Percentiles rank a stretch among this genome's conserved stretches.
phyloP scores from a whole-genome alignment of 2,329 filamentous ascomycete species.

The Akanthomyces muscarius region DNA sequence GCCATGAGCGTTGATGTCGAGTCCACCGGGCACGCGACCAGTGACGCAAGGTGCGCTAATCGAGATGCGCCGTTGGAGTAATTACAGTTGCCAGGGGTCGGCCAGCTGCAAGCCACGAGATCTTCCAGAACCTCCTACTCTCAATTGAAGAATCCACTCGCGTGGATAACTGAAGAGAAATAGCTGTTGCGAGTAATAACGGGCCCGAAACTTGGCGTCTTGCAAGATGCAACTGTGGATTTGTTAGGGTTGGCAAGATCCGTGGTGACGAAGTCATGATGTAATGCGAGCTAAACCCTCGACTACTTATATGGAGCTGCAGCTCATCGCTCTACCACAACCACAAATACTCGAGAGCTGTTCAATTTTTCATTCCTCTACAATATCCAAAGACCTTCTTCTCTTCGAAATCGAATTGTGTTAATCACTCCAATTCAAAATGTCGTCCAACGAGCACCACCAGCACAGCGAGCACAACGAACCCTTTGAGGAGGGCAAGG shows the following conservation, averaged over 20 bases:
- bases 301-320: constrained; percentile 11
- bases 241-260: not conserved
- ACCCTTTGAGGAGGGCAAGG: constrained; percentile 62
- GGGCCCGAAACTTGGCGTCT: not conserved
- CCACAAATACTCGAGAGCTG: no score
- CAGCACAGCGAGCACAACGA: not conserved
- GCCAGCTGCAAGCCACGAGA: not conserved
- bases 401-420: no score
- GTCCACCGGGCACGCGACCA: not conserved
- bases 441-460: constrained; percentile 1
- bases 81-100: not conserved
- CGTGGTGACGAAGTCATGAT: constrained; percentile 16
- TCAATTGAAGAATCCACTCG: not conserved
- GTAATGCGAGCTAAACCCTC: constrained; percentile 11
- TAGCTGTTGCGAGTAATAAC: not conserved
- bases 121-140: not conserved
- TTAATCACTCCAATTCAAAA: not conserved
- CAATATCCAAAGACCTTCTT: not conserved
- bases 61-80: not conserved
- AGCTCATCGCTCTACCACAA: not conserved
- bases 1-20: not conserved
- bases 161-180: not conserved
- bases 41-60: not conserved
- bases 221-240: constrained; percentile 6
- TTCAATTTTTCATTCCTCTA: no score